Conservation (phyloP, 257 asterid genomes). For the Cruciata laevipes region DNA sequence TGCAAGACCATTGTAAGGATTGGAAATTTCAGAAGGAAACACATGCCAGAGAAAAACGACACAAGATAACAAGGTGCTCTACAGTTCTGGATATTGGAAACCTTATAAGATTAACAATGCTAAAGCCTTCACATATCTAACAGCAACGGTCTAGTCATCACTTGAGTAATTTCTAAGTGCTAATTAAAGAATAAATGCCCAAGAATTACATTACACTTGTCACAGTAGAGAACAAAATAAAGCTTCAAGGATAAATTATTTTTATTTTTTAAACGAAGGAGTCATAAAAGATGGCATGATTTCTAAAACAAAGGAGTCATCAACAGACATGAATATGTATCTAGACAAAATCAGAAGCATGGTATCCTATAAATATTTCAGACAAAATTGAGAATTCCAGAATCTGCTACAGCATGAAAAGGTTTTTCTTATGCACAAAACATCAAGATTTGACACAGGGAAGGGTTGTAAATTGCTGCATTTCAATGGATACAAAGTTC, state of each 20-base stretch:
- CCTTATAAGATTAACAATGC: not conserved
- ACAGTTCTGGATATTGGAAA: not conserved
- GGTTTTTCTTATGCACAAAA: not conserved
- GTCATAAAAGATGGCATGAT: not conserved
- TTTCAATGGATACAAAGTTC: not conserved
- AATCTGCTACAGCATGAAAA: not conserved
- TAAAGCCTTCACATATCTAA: not conserved
- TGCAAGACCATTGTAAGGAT: not conserved
- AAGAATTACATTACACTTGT: not conserved
- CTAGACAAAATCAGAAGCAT: not conserved
- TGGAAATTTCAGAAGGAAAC: not conserved
- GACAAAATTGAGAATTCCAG: not conserved
- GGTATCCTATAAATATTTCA: not conserved
- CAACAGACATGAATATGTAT: not conserved
- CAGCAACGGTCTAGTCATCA: not conserved
- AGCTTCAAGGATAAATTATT: not conserved
- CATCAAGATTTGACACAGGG: not conserved
- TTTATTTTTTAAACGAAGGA: not conserved
- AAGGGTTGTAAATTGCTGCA: not conserved
- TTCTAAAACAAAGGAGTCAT: not conserved
- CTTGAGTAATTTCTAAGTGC: not conserved
- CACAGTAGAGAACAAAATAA: not conserved
- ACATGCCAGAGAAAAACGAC: not conserved
- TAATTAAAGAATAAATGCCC: not conserved
- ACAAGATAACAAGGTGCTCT: not conserved